Conservation (phyloP, 2,329 filamentous ascomycete species). For the Aureobasidium melanogenum region DNA sequence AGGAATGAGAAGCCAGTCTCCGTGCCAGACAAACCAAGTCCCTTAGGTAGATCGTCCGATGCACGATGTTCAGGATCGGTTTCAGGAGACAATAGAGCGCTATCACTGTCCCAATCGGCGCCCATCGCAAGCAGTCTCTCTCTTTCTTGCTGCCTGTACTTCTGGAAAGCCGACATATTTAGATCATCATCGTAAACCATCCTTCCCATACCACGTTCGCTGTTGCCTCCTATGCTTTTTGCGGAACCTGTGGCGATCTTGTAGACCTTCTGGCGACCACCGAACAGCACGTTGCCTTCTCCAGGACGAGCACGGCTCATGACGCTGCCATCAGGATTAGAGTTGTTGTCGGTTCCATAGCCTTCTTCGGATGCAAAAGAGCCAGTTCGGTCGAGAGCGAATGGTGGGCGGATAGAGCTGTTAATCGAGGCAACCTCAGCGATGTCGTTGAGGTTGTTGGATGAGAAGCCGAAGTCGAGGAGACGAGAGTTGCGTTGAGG, state of each 20-base stretch:
- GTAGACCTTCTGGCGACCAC: constrained; percentile 91
- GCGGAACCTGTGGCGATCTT: constrained; percentile 56
- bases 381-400: constrained; percentile 48
- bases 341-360: constrained; percentile 57
- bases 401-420: constrained; percentile 50
- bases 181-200: constrained; percentile 83
- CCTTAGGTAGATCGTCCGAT: constrained; percentile 24
- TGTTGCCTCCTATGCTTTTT: constrained; percentile 32
- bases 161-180: constrained; percentile 73
- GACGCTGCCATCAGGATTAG: constrained; percentile 55
- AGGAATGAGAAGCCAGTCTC: constrained; percentile 38
- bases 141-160: constrained; percentile 50
- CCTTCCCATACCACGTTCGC: constrained; percentile 46
- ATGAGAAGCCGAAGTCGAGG: constrained; percentile 56
- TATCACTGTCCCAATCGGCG: constrained; percentile 11
- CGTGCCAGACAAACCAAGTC: constrained; percentile 4
- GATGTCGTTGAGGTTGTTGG: constrained; percentile 63
- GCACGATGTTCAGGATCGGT: constrained; percentile 24
- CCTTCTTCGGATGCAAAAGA: constrained; percentile 57
- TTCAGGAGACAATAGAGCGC: constrained; percentile 12
- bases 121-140: constrained; percentile 39
- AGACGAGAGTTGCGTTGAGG: constrained; percentile 73
- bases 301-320: constrained; percentile 74
- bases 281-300: constrained; percentile 89
- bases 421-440: constrained; percentile 80